These are phyloP conservation scores for Lichtheimia hyalospora DNA, from an alignment of 371 early-diverging fungal genomes.

Conservation along the genomic window DNA sequence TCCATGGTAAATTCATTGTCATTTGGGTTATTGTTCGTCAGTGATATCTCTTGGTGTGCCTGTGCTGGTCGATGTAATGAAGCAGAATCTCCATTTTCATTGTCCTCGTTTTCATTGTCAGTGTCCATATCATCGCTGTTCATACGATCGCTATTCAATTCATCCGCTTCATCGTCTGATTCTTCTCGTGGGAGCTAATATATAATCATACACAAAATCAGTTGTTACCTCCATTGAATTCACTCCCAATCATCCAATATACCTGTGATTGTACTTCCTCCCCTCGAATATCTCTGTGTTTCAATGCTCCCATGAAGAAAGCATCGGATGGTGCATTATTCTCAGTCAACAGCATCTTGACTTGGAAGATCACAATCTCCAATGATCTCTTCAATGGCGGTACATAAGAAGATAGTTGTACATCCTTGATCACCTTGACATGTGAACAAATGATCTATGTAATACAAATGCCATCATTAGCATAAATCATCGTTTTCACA, in stretches of 20 bases:
- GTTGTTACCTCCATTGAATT: not conserved
- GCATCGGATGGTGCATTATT: slow-evolving; percentile 63
- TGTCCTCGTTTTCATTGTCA: slow-evolving; percentile 23
- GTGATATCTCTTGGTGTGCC: too few species aligned
- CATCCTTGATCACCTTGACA: slow-evolving; percentile 72
- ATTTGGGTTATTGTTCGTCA: too few species aligned
- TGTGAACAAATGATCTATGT: slow-evolving; percentile 75
- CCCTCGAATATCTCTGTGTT: slow-evolving; percentile 76
- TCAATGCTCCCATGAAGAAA: slow-evolving; percentile 67
- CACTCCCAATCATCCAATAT: not conserved
- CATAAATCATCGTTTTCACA: not conserved
- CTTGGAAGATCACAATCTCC: slow-evolving; percentile 76
- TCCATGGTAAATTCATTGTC: not conserved
- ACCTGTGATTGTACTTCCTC: slow-evolving; percentile 76
- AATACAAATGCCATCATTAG: not conserved
- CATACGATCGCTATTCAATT: slow-evolving; percentile 17
- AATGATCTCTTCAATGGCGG: slow-evolving; percentile 72
- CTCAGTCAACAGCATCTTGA: slow-evolving; percentile 72
- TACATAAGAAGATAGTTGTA: slow-evolving; percentile 59
- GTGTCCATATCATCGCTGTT: slow-evolving; percentile 19
- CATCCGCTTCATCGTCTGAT: slow-evolving; percentile 12
- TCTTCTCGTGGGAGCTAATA: slow-evolving; percentile 27
- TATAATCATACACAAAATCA: not conserved
- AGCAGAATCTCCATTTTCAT: not conserved
- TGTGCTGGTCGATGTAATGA: too few species aligned